phyloP scores from a whole-genome alignment of 2,329 filamentous ascomycete genomes.

The Camillea tinctor region DNA sequence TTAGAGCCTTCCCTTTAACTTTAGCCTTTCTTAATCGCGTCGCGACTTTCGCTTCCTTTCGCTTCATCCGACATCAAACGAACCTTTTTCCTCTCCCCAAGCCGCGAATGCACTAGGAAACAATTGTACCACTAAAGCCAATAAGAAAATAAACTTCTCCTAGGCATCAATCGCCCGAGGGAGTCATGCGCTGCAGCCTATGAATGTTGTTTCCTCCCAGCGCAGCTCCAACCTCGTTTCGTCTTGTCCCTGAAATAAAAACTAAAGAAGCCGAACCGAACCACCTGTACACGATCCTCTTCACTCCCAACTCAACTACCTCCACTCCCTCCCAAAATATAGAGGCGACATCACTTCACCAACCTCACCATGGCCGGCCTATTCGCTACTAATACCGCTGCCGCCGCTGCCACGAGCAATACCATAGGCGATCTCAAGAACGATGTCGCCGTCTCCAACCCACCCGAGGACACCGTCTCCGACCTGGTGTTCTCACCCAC shows the following conservation, averaged over 20 bases:
- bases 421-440: conserved; percentile 89
- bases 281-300: neutral
- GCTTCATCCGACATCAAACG: neutral
- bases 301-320: neutral
- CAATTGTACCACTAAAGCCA: too few relatives aligned
- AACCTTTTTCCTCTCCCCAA: neutral
- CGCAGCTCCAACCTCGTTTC: neutral
- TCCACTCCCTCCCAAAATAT: neutral
- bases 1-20: neutral
- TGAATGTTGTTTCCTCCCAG: neutral
- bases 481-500: conserved; percentile 70
- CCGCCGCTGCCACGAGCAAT: conserved; percentile 53
- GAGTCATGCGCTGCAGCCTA: neutral
- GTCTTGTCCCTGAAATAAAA: neutral
- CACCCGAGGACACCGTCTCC: conserved; percentile 86
- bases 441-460: conserved; percentile 75
- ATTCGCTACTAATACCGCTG: conserved; percentile 53
- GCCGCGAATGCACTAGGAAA: too few relatives aligned
- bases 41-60: too few relatives aligned
- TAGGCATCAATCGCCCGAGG: neutral
- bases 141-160: neutral
- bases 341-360: neutral
- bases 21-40: too few relatives aligned
- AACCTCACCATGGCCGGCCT: conserved; percentile 59
- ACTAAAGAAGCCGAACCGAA: too few relatives aligned